Evolutionary conservation across 257 asterid genomes (phyloP), one percentile per base, ranked within the genome.

Genomic region (Mitragyna speciosa): DNA sequence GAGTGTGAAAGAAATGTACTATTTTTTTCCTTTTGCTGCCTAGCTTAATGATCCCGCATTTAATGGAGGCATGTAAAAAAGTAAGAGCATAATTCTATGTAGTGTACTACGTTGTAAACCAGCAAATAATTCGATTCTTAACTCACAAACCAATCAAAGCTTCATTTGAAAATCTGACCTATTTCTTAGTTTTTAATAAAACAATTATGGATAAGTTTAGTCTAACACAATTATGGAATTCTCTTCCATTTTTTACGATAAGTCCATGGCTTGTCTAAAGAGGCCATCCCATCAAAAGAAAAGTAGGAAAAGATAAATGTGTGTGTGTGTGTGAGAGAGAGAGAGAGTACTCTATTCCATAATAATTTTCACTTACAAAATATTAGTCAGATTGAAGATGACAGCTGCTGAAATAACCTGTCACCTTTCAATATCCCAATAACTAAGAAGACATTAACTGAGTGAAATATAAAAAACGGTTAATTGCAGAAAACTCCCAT

Each of bases 351-450:
- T 36, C 43, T 41, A n/a, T 26, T 59, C 12, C 26, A 28, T 45
- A 31, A 26, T 45, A 43, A 41, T 48, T 45, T 63, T 70, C 45
- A 76, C 47, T 26, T 63, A n/a, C 28, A 76, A 36, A 56, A 56
- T 51, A 63, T 76, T 61, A 75, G 77, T 82, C 28, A 78, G 79
- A n/a, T 47, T 56, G 22, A 70, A 52, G 20, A 43, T 61, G 71
- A 28, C 70, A 28, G 30, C 22, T 28, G 20, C 41, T 10, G 36
- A 45, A 51, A 75, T 36, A 59, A n/a, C 56, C 20, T n/a, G 45
- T 76, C 71, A 76, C 79, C 71, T 63, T 45, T 31, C 63, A 63
- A 5, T 5, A 70, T 9, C 36, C 74, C 3, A 8, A 24, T 31
- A 24, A 4, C 28, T 59, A 31, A 59, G 31, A 43, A 70, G 30